Evolutionary conservation across 2,329 filamentous ascomycete species (phyloP).

Genomic region (Cyphellophora attinorum): DNA sequence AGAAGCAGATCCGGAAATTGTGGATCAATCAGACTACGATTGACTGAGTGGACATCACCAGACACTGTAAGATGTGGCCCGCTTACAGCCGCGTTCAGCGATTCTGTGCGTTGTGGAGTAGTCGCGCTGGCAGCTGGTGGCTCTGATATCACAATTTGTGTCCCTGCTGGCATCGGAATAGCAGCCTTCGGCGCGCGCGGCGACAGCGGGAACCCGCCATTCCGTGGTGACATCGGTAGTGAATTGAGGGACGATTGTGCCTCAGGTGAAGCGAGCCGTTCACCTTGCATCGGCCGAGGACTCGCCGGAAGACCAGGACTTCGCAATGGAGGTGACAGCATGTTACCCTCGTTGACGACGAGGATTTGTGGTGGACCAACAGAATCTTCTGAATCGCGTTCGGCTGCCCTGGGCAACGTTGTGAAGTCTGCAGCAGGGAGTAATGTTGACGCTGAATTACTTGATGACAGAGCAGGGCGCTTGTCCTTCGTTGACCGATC

Average conservation of each 20-base stretch:
- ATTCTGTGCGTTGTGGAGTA: not conserved
- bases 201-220: slow-evolving; percentile 49
- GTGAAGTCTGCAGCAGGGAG: not conserved
- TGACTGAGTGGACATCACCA: slow-evolving; percentile 39
- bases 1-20: slow-evolving; percentile 80
- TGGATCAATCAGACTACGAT: slow-evolving; percentile 69
- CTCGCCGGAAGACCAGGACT: slow-evolving; percentile 57
- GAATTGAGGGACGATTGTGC: slow-evolving; percentile 49
- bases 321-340: slow-evolving; percentile 37
- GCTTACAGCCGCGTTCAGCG: not conserved
- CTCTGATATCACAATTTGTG: not conserved
- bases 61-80: not conserved
- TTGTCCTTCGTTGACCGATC: slow-evolving; percentile 64
- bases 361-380: no score
- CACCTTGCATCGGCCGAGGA: slow-evolving; percentile 45
- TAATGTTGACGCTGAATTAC: not conserved
- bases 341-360: no score
- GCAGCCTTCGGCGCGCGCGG: slow-evolving; percentile 65
- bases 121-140: not conserved
- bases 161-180: slow-evolving; percentile 41
- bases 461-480: not conserved
- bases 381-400: no score
- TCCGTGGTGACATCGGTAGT: slow-evolving; percentile 59
- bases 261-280: slow-evolving; percentile 48
- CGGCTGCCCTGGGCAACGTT: no score